These are phyloP conservation scores for Kodamaea derodonti DNA, from an alignment of 1,139 yeast species.

Conservation along the genomic window DNA sequence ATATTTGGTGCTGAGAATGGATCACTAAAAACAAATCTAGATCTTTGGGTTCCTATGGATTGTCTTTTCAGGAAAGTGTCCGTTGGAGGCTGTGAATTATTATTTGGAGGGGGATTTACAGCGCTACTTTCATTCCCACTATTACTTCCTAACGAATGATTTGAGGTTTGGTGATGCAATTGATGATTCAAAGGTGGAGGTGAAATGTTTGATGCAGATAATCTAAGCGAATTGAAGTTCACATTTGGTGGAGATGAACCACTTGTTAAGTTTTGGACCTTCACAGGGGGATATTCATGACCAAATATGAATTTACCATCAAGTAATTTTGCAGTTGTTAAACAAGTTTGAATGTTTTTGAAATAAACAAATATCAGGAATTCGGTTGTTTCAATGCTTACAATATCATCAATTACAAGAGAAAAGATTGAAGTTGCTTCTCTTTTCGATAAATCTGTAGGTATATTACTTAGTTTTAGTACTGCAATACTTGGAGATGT, in stretches of 20 bases:
- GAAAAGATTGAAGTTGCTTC: conserved; percentile 80
- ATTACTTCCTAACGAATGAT: conserved; percentile 4
- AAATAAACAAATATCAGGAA: conserved; percentile 60
- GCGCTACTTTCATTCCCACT: conserved; percentile 4
- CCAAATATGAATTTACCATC: conserved; percentile 69
- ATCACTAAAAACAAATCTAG: conserved; percentile 68
- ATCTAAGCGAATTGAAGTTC: conserved; percentile 25
- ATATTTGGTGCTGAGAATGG: conserved; percentile 41
- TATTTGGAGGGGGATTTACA: conserved; percentile 6
- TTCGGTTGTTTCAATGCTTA: conserved; percentile 53
- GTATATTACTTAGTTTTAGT: conserved; percentile 57
- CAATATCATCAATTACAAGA: conserved; percentile 68
- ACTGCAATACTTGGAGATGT: conserved; percentile 11
- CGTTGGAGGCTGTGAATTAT: conserved; percentile 1
- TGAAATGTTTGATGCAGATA: conserved; percentile 27
- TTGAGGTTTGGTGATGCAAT: conserved; percentile 11
- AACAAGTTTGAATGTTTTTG: conserved; percentile 59
- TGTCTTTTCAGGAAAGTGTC: conserved; percentile 45
- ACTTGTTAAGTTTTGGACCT: conserved; percentile 29
- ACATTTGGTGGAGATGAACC: conserved; percentile 10
- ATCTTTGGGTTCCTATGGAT: conserved; percentile 53
- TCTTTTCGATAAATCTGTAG: conserved; percentile 67
- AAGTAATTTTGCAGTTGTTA: conserved; percentile 65
- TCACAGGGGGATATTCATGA: conserved; percentile 48
- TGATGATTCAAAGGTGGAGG: conserved; percentile 23